phyloP scores from a whole-genome alignment of 2,329 filamentous ascomycete species.

The Nemania sp. region DNA sequence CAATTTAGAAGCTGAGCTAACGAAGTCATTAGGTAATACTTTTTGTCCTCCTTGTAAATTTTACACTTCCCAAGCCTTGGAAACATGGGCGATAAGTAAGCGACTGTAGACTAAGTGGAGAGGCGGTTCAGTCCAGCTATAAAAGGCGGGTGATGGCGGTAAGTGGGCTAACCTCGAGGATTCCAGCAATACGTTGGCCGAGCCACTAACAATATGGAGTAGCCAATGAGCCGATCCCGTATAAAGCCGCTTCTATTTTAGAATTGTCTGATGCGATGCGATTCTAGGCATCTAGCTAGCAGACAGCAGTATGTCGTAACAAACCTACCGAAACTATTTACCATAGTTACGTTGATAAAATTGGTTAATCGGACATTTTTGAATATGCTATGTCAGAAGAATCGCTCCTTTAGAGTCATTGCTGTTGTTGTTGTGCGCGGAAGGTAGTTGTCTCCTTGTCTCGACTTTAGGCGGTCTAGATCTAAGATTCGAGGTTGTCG shows the following conservation, averaged over 20 bases:
- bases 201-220: neutral
- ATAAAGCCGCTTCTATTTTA: neutral
- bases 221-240: conserved; percentile 7
- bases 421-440: neutral
- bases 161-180: no score
- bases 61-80: no score
- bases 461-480: neutral
- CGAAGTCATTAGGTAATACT: no score
- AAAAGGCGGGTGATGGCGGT: no score
- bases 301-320: neutral
- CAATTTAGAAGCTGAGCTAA: no score
- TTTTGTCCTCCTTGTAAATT: no score
- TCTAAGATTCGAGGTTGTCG: no score
- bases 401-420: neutral
- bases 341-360: neutral
- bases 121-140: no score
- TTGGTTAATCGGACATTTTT: no score
- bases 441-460: neutral
- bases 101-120: no score
- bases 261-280: neutral
- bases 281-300: neutral
- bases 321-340: neutral
- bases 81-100: no score
- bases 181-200: neutral
- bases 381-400: neutral